phyloP scores from a whole-genome alignment of 768 basidiomycete species.

The Austroboletus festivus region DNA sequence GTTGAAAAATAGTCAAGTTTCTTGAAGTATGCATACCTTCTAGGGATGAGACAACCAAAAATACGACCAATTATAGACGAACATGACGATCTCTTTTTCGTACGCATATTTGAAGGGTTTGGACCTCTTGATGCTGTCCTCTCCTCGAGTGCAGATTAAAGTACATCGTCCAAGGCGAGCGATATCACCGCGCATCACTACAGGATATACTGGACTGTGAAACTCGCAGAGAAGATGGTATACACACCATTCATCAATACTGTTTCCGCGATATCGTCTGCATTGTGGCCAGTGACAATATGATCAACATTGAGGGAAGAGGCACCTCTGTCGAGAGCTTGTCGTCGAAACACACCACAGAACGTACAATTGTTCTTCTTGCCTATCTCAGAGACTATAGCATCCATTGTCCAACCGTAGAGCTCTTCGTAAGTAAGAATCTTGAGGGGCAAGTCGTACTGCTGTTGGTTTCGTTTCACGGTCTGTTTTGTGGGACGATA shows the following conservation, averaged over 20 bases:
- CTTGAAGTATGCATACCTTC: slow-evolving; percentile 98
- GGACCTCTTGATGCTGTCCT: slow-evolving; percentile 92
- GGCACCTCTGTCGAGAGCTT: slow-evolving; percentile 94
- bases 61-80: slow-evolving; percentile 6
- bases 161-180: slow-evolving; percentile 93
- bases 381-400: slow-evolving; percentile 90
- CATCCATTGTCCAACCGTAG: slow-evolving; percentile 99
- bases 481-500: slow-evolving; percentile 53
- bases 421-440: slow-evolving; percentile 94
- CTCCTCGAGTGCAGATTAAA: slow-evolving; percentile 90
- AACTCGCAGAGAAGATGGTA: neutral
- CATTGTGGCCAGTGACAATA: slow-evolving; percentile 98
- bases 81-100: slow-evolving; percentile 99
- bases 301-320: slow-evolving; percentile 87
- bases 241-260: slow-evolving; percentile 95
- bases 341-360: slow-evolving; percentile 95
- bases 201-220: neutral
- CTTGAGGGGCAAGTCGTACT: slow-evolving; percentile 93
- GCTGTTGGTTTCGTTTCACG: slow-evolving; percentile 93
- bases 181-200: slow-evolving; percentile 98
- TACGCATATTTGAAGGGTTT: slow-evolving; percentile 99
- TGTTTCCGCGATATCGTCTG: slow-evolving; percentile 98
- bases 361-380: slow-evolving; percentile 99
- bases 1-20: slow-evolving; percentile 99
- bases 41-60: slow-evolving; percentile 5